Evolutionary conservation across 441 rosid species (phyloP).

Genomic region (Populus hybrid): DNA sequence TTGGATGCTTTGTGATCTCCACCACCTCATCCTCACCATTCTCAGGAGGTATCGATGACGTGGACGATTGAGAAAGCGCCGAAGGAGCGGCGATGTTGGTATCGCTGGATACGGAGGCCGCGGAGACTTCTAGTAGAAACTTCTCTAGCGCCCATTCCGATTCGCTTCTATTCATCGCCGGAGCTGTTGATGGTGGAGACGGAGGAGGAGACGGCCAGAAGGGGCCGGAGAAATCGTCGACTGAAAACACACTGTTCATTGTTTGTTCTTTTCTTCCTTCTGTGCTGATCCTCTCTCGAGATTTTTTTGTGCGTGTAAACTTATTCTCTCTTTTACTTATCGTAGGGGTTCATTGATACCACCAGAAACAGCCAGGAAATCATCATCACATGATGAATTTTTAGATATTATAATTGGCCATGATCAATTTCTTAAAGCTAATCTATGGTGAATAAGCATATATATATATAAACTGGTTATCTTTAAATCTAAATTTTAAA

Average conservation of each 20-base stretch:
- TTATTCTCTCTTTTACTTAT: neutral
- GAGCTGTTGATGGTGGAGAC: conserved; percentile 17
- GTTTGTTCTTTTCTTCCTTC: neutral
- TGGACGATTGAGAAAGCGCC: conserved; percentile 30
- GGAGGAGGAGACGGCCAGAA: conserved; percentile 46
- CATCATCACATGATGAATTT: too few relatives aligned
- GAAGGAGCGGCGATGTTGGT: conserved; percentile 32
- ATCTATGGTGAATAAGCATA: too few relatives aligned
- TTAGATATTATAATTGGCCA: too few relatives aligned
- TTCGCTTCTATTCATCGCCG: conserved; percentile 38
- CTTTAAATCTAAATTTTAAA: too few relatives aligned
- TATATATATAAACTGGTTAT: too few relatives aligned
- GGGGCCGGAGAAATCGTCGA: conserved; percentile 73
- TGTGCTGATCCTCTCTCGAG: neutral
- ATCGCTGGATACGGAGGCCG: conserved; percentile 41
- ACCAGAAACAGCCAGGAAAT: too few relatives aligned
- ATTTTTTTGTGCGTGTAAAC: neutral
- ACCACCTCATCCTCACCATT: conserved; percentile 33
- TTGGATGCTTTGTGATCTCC: conserved; percentile 36
- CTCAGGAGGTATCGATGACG: conserved; percentile 36
- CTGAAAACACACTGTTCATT: conserved; percentile 42
- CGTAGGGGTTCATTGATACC: neutral
- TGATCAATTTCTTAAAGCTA: too few relatives aligned
- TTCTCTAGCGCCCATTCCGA: conserved; percentile 75
- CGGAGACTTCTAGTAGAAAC: conserved; percentile 50